Base-by-base conservation (phyloP, 1,139 yeast genomes). In the Diutina ranongensis region DNA sequence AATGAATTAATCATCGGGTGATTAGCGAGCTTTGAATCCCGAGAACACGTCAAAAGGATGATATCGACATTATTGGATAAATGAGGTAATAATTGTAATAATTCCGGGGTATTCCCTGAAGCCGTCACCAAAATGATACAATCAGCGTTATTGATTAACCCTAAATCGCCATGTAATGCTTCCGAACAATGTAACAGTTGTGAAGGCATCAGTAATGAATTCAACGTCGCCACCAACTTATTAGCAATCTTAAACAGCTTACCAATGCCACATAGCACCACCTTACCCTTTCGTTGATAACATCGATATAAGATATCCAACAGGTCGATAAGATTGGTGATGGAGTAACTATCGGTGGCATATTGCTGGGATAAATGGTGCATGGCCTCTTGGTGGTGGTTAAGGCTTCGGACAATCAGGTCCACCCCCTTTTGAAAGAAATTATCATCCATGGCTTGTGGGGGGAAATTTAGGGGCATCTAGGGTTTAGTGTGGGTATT, bases 161-260 rank as follows among this genome's bases (percentile, higher is more conserved):
- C 97, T 54, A 87, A 68, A 59, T 87, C 97, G 4, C 97, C 97
- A 58, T 87, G 97, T 28, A 88, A 66, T 0, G 96, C 96, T 51
- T 87, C 97, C 1, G 85, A 67, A 0, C 96, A 95, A 56, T 87
- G 96, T 49, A 87, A 65, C 2, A 74, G 56, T 0, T 79, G 74
- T 0, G 95, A 71, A 46, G 78, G 80, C 47, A 87, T 72, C 32
- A 89, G 81, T 49, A 87, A 67, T 1, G 95, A 85, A 57, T 83
- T 84, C 60, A 87, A 65, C 10, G 95, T 87, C 13, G 95, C 94
- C 46, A 79, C 86, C 22, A 83, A 65, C 59, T 87, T 87, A 48
- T 74, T 68, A 16, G 88, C 94, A 36, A 87, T 83, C 60, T 85
- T 86, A 60, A 67, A 78, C 7, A 92, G 80, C 60, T 87, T 87